A percentile compares a stretch with the other conserved stretches of the same genome.
Evolutionary conservation across 176 grass and related monocot genomes (phyloP).

Genomic region (Oropetium thomaeum): DNA sequence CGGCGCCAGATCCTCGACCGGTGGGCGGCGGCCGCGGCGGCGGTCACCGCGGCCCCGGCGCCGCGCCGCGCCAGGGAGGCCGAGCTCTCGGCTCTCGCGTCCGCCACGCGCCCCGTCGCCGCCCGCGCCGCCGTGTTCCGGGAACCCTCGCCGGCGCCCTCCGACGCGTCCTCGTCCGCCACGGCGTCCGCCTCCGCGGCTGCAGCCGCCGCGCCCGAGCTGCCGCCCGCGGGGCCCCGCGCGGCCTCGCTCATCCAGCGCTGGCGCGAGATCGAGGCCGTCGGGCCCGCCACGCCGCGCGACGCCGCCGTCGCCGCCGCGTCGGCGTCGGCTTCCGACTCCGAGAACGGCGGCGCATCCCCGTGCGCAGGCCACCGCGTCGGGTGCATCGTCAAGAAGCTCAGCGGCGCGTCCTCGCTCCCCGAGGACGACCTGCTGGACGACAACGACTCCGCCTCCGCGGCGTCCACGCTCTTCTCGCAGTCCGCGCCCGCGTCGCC

Average conservation of each 20-base stretch:
- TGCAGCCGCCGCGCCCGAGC: not conserved
- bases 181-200: too few species aligned
- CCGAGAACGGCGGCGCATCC: constrained; percentile 20
- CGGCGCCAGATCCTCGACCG: constrained; percentile 55
- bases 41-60: constrained; percentile 17
- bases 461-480: constrained; percentile 1
- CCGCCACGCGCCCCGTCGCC: constrained; percentile 56
- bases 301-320: too few species aligned
- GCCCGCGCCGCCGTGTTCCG: constrained; percentile 55
- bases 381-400: constrained; percentile 50
- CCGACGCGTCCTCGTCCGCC: constrained; percentile 44
- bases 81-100: constrained; percentile 48
- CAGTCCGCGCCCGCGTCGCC: constrained; percentile 43
- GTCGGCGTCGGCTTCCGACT: constrained; percentile 33
- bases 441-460: too few species aligned
- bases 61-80: constrained; percentile 55
- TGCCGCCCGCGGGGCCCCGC: constrained; percentile 50
- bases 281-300: constrained; percentile 32
- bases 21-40: constrained; percentile 51
- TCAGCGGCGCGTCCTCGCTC: constrained; percentile 41
- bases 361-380: constrained; percentile 52
- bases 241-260: constrained; percentile 93
- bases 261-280: constrained; percentile 90
- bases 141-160: constrained; percentile 37
- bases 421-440: constrained; percentile 48